These are phyloP conservation scores for Paramecium primaurelia DNA, from an alignment of 73 alveolate species.

Conservation along the genomic window DNA sequence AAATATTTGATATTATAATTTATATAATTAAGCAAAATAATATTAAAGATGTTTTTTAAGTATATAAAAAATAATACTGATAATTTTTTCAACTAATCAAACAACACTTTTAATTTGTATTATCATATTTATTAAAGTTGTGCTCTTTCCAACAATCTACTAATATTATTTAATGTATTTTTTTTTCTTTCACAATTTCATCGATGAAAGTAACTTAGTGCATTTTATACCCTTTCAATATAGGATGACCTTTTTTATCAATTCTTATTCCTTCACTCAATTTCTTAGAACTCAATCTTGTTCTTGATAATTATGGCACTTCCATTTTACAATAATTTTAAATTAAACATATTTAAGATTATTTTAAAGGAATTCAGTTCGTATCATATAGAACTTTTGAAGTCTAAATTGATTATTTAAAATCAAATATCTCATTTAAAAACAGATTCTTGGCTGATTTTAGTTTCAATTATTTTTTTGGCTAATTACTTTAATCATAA, in stretches of 20 bases:
- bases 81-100: background rate
- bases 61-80: background rate
- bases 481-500: background rate
- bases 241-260: constrained; percentile 23
- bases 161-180: background rate
- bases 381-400: background rate
- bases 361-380: background rate
- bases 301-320: background rate
- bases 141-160: constrained; percentile 24
- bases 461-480: background rate
- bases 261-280: background rate
- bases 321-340: constrained; percentile 4
- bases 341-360: background rate
- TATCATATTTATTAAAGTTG: background rate
- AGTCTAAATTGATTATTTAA: background rate
- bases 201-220: constrained; percentile 8
- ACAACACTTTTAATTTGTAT: background rate
- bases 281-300: background rate
- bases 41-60: background rate
- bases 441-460: background rate
- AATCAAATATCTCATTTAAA: background rate
- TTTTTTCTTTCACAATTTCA: background rate
- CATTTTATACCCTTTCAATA: constrained; percentile 20
- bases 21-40: background rate
- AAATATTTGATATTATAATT: background rate